Conservation (phyloP, 108 stramenopile species). For the Pseudonitzschia multistriata region DNA sequence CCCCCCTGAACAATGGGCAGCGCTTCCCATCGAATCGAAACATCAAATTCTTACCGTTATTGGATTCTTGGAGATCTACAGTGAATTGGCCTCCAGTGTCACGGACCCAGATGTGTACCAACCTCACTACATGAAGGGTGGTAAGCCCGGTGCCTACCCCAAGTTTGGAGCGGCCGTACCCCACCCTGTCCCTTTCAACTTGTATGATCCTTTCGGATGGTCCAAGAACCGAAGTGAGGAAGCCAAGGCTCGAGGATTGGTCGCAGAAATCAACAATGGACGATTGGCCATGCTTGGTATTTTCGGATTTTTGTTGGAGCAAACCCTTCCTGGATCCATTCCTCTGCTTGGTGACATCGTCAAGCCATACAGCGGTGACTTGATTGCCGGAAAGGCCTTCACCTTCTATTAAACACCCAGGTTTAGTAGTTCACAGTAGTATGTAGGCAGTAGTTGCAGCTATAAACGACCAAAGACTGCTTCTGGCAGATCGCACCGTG, state of each 20-base stretch:
- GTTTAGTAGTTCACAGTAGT: background rate
- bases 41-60: constrained; percentile 84
- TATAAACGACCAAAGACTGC: background rate
- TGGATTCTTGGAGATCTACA: constrained; percentile 81
- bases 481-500: no score
- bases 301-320: constrained; percentile 70
- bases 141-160: constrained; percentile 56
- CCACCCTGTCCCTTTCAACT: constrained; percentile 71
- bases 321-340: constrained; percentile 64
- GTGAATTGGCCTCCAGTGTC: constrained; percentile 53
- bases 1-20: constrained; percentile 82
- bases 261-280: constrained; percentile 74
- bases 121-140: constrained; percentile 72
- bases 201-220: constrained; percentile 76
- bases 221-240: constrained; percentile 59
- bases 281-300: constrained; percentile 78
- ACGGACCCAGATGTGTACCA: background rate
- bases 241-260: constrained; percentile 54
- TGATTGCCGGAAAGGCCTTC: constrained; percentile 42
- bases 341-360: constrained; percentile 55
- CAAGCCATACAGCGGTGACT: constrained; percentile 57
- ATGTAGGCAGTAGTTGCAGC: background rate
- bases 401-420: background rate
- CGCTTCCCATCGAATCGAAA: constrained; percentile 72
- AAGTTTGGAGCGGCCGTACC: constrained; percentile 61